These are phyloP conservation scores for Verticillium zaregamsianum DNA, from an alignment of 2,329 filamentous ascomycete species.

Conservation along the genomic window DNA sequence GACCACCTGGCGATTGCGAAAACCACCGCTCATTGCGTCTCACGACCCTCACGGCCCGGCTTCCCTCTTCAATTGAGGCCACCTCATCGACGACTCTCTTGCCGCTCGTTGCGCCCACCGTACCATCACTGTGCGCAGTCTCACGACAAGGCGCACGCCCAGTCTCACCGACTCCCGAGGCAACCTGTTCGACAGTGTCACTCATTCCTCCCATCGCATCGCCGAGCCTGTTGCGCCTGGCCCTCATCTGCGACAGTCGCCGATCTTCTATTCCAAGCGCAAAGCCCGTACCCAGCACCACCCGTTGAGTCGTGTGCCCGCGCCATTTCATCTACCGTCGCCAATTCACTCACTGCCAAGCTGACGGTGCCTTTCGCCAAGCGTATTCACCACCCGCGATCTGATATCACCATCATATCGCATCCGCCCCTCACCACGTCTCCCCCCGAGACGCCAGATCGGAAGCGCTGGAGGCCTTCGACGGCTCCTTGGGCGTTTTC, in stretches of 20 bases:
- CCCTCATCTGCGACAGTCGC: neutral
- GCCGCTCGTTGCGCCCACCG: neutral
- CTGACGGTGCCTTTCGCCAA: neutral
- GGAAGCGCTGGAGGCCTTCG: slow-evolving; percentile 31
- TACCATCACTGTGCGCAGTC: neutral
- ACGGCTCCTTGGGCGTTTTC: slow-evolving; percentile 23
- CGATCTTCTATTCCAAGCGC: neutral
- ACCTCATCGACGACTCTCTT: neutral
- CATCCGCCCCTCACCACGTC: slow-evolving; percentile 3
- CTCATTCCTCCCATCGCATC: neutral
- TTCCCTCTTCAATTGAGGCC: neutral
- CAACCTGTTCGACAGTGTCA: neutral
- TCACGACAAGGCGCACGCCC: neutral
- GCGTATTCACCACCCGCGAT: neutral
- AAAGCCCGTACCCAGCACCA: neutral
- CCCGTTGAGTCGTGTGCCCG: neutral
- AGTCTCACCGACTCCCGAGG: neutral
- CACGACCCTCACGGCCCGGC: neutral
- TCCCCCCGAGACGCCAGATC: slow-evolving; percentile 16
- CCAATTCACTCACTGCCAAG: neutral
- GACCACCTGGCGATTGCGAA: neutral
- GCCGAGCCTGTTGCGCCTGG: neutral
- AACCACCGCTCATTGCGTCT: neutral
- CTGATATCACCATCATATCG: neutral
- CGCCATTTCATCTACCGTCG: neutral